These are phyloP conservation scores for Adansonia madagascariensis DNA, from an alignment of 441 rosid genomes.

Conservation along the genomic window DNA sequence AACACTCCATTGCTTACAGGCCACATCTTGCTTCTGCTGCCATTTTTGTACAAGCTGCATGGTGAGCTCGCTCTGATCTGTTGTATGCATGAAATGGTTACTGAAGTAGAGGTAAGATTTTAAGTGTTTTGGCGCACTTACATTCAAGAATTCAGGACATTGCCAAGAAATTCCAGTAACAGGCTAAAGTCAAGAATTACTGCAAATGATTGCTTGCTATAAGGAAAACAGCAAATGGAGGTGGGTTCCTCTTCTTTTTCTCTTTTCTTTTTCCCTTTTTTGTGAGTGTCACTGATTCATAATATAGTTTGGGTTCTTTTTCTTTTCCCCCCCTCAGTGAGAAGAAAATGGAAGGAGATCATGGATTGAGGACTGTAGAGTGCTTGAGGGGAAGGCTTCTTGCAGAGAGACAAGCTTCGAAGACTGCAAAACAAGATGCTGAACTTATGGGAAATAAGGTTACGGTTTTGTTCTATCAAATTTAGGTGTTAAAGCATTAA, in stretches of 20 bases:
- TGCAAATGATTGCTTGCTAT: slow-evolving; percentile 36
- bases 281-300: background rate
- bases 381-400: slow-evolving; percentile 80
- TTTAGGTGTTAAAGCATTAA: background rate
- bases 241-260: slow-evolving; percentile 31
- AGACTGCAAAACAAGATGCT: slow-evolving; percentile 63
- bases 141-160: slow-evolving; percentile 12
- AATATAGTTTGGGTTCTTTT: slow-evolving; percentile 31
- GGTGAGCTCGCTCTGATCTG: slow-evolving; percentile 1
- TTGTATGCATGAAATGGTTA: background rate
- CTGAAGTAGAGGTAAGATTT: background rate
- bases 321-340: slow-evolving; percentile 34
- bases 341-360: slow-evolving; percentile 50
- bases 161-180: background rate
- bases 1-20: background rate
- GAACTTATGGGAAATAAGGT: slow-evolving; percentile 65
- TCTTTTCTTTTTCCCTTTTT: background rate
- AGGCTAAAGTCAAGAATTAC: background rate
- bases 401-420: slow-evolving; percentile 86
- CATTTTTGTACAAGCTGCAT: background rate
- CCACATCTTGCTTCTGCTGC: background rate
- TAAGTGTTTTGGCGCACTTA: background rate
- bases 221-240: slow-evolving; percentile 39
- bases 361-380: slow-evolving; percentile 59
- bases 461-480: background rate